phyloP scores from a whole-genome alignment of 345 rosid species.

The Isatis tinctoria region DNA sequence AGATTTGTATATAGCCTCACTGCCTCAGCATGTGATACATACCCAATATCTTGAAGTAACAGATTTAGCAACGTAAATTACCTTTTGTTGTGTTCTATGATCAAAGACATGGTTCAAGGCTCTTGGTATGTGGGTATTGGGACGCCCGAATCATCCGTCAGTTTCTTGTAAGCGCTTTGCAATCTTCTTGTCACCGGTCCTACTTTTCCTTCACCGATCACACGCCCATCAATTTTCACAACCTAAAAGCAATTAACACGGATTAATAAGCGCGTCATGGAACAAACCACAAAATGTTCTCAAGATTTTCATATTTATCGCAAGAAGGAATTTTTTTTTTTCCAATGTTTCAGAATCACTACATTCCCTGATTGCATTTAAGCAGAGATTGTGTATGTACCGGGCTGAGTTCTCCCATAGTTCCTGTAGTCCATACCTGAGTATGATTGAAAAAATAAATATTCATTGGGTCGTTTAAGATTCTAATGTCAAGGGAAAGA shows the following conservation, averaged over 20 bases:
- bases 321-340: not conserved
- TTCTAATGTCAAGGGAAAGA: not conserved
- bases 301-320: not conserved
- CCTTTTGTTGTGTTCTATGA: slow-evolving; percentile 1
- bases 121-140: slow-evolving; percentile 57
- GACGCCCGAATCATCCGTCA: slow-evolving; percentile 58
- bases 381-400: slow-evolving; percentile 33
- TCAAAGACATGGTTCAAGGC: not conserved
- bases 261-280: not conserved
- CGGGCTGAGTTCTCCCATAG: slow-evolving; percentile 92
- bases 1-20: not conserved
- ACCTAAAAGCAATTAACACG: slow-evolving; percentile 35
- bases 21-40: not conserved
- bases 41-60: not conserved
- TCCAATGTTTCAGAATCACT: not conserved
- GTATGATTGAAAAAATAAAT: not conserved
- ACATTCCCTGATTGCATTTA: not conserved
- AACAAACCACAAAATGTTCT: not conserved
- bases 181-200: slow-evolving; percentile 58
- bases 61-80: not conserved
- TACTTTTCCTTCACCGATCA: slow-evolving; percentile 62
- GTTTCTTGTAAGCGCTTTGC: slow-evolving; percentile 63
- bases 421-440: slow-evolving; percentile 93
- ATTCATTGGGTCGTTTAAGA: not conserved
- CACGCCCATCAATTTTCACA: slow-evolving; percentile 68